Conservation (phyloP, 768 basidiomycete genomes). For the Pleurotus tuber-regium region DNA sequence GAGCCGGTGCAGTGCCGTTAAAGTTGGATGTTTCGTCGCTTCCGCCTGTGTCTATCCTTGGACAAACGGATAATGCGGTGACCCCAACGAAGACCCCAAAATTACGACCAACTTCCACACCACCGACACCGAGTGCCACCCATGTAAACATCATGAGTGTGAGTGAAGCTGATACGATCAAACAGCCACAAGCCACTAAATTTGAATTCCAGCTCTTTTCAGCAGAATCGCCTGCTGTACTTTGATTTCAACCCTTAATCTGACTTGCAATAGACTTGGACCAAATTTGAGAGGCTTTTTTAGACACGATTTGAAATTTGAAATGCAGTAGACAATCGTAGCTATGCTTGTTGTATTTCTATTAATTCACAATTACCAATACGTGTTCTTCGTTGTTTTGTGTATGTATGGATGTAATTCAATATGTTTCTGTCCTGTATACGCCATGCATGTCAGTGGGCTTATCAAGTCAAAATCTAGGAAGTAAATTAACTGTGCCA, state of each 20-base stretch:
- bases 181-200: not conserved
- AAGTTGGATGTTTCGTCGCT: conserved; percentile 2
- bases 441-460: too few relatives aligned
- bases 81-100: conserved; percentile 12
- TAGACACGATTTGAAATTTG: not conserved
- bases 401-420: too few relatives aligned
- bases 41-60: conserved; percentile 1
- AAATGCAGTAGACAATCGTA: conserved; percentile 21
- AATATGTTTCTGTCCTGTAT: too few relatives aligned
- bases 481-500: too few relatives aligned
- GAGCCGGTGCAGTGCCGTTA: not conserved
- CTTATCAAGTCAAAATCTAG: too few relatives aligned
- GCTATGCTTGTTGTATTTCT: conserved; percentile 9
- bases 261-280: not conserved
- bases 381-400: too few relatives aligned
- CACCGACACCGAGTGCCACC: conserved; percentile 18
- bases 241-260: conserved; percentile 6
- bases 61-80: not conserved
- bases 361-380: too few relatives aligned
- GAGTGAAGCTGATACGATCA: conserved; percentile 1
- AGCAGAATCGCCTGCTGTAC: conserved; percentile 21
- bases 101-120: conserved; percentile 21
- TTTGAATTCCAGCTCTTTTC: conserved; percentile 22
- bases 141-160: conserved; percentile 20
- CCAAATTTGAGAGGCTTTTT: not conserved